Base-by-base conservation (phyloP, 2,329 filamentous ascomycete species). In the Apiospora sp. region DNA sequence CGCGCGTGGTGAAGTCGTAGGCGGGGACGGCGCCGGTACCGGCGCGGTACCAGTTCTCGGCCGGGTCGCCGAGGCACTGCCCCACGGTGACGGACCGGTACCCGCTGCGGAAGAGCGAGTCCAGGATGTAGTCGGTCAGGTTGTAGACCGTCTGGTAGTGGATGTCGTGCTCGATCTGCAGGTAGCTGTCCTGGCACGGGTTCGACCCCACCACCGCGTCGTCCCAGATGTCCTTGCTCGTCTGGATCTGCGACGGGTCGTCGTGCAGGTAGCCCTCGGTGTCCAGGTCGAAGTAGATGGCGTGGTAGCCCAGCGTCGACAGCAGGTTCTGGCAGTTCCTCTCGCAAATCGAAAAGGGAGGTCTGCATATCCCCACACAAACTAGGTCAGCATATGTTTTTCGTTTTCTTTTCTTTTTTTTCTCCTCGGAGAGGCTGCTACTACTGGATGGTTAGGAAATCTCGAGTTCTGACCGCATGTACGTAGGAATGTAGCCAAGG, bases 11-110 rank as follows among this genome's bases (percentile, higher is more conserved):
- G 58, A 80, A 80, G 71, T 73, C 77, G 67, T 80, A 80, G 8
- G 72, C 74, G 5, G 79, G 78, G 41, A 80, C 77, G 19, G 71
- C 0, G 48, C 76, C 76, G 44, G 75, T 77, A 27, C 79, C 80
- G 44, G 78, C 76, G 48, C 88, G 86, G 78, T 90, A 90, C 89
- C 88, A 90, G 76, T 86, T 84, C 68, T 81, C 82, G 3, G 76
- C 74, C 22, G 87, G 81, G 74, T 90, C 87, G 22, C 86, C 83
- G 19, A 90, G 81, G 76, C 88, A 90, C 75, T 89, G 83, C 4
- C 88, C 89, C 6, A 90, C 86, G 4, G 88, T 88, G 48, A 89
- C 88, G 71, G 84, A 84, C 64, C 77, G 76, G 73, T 83, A 85
- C 1, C 87, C 87, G 46, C 83, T 80, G 6, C 75, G 75, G 69